Conservation (phyloP, 257 asterid species). For the Ilex asprella region DNA sequence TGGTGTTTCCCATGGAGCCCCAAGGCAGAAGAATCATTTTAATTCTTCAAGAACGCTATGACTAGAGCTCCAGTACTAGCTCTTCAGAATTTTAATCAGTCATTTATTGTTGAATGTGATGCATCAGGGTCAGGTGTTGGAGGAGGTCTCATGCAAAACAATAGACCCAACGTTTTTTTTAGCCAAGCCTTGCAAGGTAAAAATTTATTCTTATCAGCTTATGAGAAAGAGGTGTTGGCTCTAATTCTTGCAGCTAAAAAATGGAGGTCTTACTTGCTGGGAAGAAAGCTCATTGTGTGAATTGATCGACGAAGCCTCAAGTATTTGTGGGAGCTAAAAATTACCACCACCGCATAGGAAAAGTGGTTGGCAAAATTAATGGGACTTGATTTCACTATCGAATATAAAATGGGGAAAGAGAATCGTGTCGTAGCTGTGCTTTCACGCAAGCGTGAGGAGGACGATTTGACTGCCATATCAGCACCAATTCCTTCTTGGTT, state of each 20-base stretch:
- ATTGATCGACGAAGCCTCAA: slow-evolving; percentile 1
- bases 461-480: too few species aligned
- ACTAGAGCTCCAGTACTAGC: not conserved
- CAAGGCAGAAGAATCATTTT: not conserved
- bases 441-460: not conserved
- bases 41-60: not conserved
- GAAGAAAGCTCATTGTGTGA: not conserved
- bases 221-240: not conserved
- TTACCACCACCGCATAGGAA: not conserved
- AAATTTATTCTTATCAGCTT: not conserved
- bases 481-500: too few species aligned
- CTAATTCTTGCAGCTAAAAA: not conserved
- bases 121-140: not conserved
- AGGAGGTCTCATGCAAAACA: not conserved
- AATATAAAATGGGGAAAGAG: not conserved
- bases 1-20: not conserved
- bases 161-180: not conserved
- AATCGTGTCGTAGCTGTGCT: not conserved
- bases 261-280: not conserved
- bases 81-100: not conserved
- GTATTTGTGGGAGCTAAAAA: not conserved
- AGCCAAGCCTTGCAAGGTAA: not conserved
- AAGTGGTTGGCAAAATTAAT: not conserved
- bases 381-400: not conserved
- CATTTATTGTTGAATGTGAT: not conserved